Evolutionary conservation across 352 stramenopile genomes (phyloP), one percentile per base, ranked within the genome.

Genomic region (Globisporangium sylvaticum): DNA sequence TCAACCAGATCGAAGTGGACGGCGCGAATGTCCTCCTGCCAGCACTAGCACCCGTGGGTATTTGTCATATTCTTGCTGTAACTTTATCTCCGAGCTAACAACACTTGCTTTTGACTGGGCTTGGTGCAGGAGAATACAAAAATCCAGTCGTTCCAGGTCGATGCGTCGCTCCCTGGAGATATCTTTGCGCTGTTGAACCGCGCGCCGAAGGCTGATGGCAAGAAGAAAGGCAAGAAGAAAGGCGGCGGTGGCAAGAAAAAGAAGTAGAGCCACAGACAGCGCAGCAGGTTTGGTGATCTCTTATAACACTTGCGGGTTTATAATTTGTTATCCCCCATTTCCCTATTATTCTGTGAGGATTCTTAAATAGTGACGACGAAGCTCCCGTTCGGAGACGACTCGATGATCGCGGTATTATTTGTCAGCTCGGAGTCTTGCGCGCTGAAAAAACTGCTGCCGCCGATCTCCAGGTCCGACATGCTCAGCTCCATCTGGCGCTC

Each of bases 171-270:
- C 22, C 87, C 84, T 3, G 74, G 73, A 8, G 80, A 91, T 22
- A 55, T 95, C 9, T 95, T 95, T 42, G 65, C 73, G n/a, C 74
- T 86, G 57, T 76, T 95, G 10, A 90, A 95, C 66, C 83, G 84
- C 29, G 74, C 83, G 12, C 74, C 81, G 20, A 91, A 91, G 54
- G 75, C 77, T 54, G 87, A 92, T 25, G 70, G 78, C 52, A 94
- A 91, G 68, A 91, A 92, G 75, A 92, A 90, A 63, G 80, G 77
- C n/a, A 79, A 82, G 42, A 92, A 92, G 67, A 93, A 91, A 72
- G 79, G 75, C 48, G 76, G 76, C 20, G 70, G 65, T 24, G 88
- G 87, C 61, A 92, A 92, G 69, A 90, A 90, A 59, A 89, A 91
- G 67, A 74, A 72, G 73, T 65, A 61, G 27, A 39, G 15, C 18